A percentile compares a stretch with the other conserved stretches of the same genome.
Conservation (phyloP, 1,139 yeast species). For the Yamadazyma triangularis region DNA sequence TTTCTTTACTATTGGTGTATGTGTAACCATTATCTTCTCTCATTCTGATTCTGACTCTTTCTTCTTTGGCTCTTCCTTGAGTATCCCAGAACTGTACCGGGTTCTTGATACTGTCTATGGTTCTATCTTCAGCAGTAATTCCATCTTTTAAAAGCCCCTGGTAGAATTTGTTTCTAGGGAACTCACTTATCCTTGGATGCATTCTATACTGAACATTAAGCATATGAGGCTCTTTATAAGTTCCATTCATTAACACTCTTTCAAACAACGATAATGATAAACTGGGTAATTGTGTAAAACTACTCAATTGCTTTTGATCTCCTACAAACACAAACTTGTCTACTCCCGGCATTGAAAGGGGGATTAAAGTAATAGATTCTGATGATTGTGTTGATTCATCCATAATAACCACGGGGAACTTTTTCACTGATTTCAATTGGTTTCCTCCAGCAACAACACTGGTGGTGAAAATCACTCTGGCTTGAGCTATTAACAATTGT, state of each 20-base stretch:
- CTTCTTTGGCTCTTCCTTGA: constrained; percentile 36
- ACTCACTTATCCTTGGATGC: constrained; percentile 65
- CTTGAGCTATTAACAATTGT: constrained; percentile 53
- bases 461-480: constrained; percentile 66
- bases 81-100: constrained; percentile 58
- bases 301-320: constrained; percentile 62
- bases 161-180: constrained; percentile 57
- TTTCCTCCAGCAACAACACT: constrained; percentile 70
- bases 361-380: constrained; percentile 66
- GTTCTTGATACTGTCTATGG: constrained; percentile 32
- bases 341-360: constrained; percentile 64
- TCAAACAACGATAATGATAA: constrained; percentile 57
- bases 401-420: constrained; percentile 65
- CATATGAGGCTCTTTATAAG: constrained; percentile 60
- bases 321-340: constrained; percentile 69
- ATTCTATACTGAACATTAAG: constrained; percentile 69
- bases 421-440: constrained; percentile 50
- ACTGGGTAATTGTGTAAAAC: constrained; percentile 63
- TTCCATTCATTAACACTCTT: constrained; percentile 51
- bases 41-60: constrained; percentile 39
- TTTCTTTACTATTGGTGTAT: constrained; percentile 52
- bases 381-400: constrained; percentile 63
- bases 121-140: constrained; percentile 46
- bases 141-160: constrained; percentile 55
- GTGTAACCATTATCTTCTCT: constrained; percentile 52